Evolutionary conservation across 495 filamentous ascomycete genomes (phyloP).

Genomic region (Podospora didyma): DNA sequence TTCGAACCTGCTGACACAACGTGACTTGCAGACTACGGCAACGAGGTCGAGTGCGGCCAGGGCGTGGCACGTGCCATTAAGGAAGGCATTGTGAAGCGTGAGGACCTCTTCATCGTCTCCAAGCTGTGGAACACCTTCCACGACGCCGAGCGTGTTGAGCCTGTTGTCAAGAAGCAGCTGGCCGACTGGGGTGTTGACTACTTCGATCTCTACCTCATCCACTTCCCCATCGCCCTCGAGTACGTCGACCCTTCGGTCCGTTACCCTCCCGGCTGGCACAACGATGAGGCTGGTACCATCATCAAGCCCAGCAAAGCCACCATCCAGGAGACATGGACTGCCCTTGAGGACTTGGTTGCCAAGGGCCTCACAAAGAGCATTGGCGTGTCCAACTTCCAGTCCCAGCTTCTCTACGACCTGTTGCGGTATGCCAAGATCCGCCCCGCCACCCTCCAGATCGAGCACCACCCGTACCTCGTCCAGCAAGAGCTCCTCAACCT

Average conservation of each 20-base stretch:
- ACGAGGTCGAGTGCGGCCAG: slow-evolving; percentile 79
- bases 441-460: slow-evolving; percentile 85
- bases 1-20: slow-evolving; percentile 12
- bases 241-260: slow-evolving; percentile 73
- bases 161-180: slow-evolving; percentile 68
- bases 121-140: slow-evolving; percentile 94
- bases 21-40: slow-evolving; percentile 69
- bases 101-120: slow-evolving; percentile 86
- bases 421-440: slow-evolving; percentile 76
- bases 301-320: slow-evolving; percentile 61
- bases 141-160: slow-evolving; percentile 66
- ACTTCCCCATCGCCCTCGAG: slow-evolving; percentile 77
- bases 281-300: slow-evolving; percentile 52
- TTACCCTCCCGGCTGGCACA: slow-evolving; percentile 82
- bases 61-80: slow-evolving; percentile 83
- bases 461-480: slow-evolving; percentile 95
- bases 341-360: slow-evolving; percentile 75
- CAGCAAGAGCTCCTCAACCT: slow-evolving; percentile 73
- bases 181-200: slow-evolving; percentile 79
- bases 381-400: slow-evolving; percentile 87
- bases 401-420: slow-evolving; percentile 76
- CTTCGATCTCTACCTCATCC: slow-evolving; percentile 79
- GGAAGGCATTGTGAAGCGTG: slow-evolving; percentile 79
- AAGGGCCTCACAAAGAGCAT: slow-evolving; percentile 69
- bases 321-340: slow-evolving; percentile 85